Base-by-base conservation (phyloP, 345 rosid species). In the Isatis tinctoria region DNA sequence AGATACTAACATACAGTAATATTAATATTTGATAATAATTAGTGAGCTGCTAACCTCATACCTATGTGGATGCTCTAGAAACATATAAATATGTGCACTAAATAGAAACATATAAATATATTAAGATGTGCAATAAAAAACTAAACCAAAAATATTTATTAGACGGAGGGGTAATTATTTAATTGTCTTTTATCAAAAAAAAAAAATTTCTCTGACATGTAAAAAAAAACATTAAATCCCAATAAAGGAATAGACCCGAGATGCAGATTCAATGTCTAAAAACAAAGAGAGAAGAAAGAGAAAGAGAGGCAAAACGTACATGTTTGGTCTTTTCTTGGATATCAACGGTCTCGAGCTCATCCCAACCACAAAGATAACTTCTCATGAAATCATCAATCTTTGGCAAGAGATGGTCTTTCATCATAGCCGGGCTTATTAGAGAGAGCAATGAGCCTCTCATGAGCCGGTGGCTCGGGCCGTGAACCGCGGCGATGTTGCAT, bases 401-500 rank as follows among this genome's bases (percentile, higher is more conserved):
- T 0, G 97, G 97, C 80, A 95, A 57, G n/a, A 90, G 88, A 24
- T 84, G 92, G 6, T 84, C 84, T 69, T 82, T 88, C 82, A 95
- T 88, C 91, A 86, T 85, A 51, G 87, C 37, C 40, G 96, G 94
- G 84, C 87, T 82, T 58, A 95, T 85, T 28, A 92, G 83, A 33
- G 88, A 75, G 26, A 90, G 83, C 69, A 92, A 79, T 4, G 99
- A 90, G 9, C 97, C 89, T 84, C 97, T 95, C 98, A 92, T 89
- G 74, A 82, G 79, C 79, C 84, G 84, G 72, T 95, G 99, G 48
- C 85, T 78, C 7, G 94, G 74, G 69, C 99, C 99, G 70, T 92
- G 92, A 72, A 95, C 98, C 2, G 99, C 99, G 6, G 97, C 97
- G 53, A 95, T 92, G 85, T 95, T 95, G 80, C 89, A 81, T 80